These are phyloP conservation scores for Thermoascus crustaceus DNA, from an alignment of 2,329 filamentous ascomycete species.

Conservation along the genomic window DNA sequence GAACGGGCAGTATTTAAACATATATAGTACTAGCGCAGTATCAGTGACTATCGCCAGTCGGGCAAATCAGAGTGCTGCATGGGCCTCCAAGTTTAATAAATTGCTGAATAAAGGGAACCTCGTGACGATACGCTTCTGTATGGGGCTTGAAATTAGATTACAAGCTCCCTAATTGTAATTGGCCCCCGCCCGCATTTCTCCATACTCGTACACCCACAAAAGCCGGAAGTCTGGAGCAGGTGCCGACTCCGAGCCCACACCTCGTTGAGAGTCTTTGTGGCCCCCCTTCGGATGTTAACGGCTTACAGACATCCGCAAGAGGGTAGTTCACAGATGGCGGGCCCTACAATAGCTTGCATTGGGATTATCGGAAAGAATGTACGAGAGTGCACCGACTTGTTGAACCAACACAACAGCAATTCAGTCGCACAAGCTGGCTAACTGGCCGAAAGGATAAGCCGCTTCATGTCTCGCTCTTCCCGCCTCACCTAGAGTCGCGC, in stretches of 20 bases:
- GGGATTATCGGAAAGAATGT: constrained; percentile 92
- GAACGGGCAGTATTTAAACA: no score
- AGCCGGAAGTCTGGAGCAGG: no score
- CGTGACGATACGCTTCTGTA: not conserved
- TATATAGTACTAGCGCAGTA: no score
- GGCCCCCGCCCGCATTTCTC: no score
- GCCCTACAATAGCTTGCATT: constrained; percentile 80
- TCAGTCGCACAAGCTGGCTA: constrained; percentile 4
- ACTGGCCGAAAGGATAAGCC: constrained; percentile 69
- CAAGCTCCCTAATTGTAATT: not conserved
- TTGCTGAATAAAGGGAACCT: not conserved
- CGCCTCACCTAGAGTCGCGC: constrained; percentile 55
- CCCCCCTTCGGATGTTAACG: no score
- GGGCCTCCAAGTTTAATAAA: no score
- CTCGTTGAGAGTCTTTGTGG: no score
- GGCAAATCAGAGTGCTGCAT: no score
- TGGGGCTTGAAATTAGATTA: not conserved
- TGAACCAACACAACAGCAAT: not conserved
- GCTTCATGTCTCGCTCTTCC: constrained; percentile 85
- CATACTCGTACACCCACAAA: no score
- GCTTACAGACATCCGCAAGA: no score
- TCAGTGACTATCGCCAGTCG: no score
- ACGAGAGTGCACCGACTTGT: constrained; percentile 20
- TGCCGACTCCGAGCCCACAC: not conserved
- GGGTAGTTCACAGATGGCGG: constrained; percentile 33